phyloP scores from a whole-genome alignment of 345 rosid genomes.

The Lumnitzera racemosa region DNA sequence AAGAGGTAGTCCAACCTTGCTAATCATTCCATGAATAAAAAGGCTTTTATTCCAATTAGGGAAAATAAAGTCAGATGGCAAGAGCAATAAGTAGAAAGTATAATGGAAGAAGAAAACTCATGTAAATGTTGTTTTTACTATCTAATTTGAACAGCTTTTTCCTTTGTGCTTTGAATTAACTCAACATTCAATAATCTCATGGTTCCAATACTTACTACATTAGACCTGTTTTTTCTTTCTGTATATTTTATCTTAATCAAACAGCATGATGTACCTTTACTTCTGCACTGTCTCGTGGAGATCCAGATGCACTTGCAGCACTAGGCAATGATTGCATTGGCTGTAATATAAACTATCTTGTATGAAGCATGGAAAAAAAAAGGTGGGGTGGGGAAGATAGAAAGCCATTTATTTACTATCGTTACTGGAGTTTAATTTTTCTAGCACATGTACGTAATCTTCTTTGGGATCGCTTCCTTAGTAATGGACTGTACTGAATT shows the following conservation, averaged over 20 bases:
- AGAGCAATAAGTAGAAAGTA: no score
- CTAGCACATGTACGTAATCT: not conserved
- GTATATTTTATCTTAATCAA: not conserved
- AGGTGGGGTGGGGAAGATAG: no score
- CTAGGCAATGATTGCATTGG: constrained; percentile 27
- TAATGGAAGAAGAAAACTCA: no score
- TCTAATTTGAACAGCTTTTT: no score
- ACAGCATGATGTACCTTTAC: constrained; percentile 43
- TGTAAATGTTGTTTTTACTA: no score
- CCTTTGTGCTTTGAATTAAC: no score
- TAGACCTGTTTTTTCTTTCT: not conserved
- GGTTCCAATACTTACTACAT: not conserved
- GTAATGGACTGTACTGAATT: not conserved
- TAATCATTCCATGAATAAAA: no score
- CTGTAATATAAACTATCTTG: constrained; percentile 13
- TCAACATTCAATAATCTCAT: no score
- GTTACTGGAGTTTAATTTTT: not conserved
- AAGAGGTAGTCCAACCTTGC: no score
- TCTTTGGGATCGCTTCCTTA: not conserved
- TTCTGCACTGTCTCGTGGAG: constrained; percentile 80
- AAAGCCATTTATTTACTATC: not conserved
- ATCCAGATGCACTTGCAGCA: constrained; percentile 42
- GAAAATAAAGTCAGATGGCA: no score
- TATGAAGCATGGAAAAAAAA: not conserved
- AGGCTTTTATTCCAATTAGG: no score